These are phyloP conservation scores for Melanomma pulvis-pyrius DNA, from an alignment of 495 filamentous ascomycete genomes.

Conservation along the genomic window DNA sequence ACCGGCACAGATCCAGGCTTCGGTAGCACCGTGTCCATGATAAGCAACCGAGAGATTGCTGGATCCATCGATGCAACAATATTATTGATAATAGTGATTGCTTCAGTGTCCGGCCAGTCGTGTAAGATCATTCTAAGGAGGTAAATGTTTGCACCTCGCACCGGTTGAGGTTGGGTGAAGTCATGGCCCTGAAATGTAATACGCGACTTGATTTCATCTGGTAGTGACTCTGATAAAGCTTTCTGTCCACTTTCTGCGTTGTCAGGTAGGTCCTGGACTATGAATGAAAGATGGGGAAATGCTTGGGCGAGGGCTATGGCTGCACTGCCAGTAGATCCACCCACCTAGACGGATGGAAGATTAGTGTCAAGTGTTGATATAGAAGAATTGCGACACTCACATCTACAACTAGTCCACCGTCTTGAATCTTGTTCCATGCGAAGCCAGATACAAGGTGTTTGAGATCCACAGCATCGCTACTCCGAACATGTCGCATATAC, in stretches of 20 bases:
- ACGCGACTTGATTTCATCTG: constrained; percentile 3
- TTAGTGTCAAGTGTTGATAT: too few relatives aligned
- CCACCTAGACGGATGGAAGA: constrained; percentile 34
- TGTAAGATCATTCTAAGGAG: constrained; percentile 49
- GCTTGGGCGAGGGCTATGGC: constrained; percentile 42
- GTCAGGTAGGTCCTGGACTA: constrained; percentile 45
- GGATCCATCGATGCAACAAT: constrained; percentile 43
- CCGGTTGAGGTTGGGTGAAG: constrained; percentile 46
- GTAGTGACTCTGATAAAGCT: constrained; percentile 8
- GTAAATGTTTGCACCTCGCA: constrained; percentile 44
- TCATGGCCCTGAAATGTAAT: constrained; percentile 44
- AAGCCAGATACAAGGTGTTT: constrained; percentile 3
- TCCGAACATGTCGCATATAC: constrained; percentile 14
- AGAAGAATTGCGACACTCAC: too few relatives aligned
- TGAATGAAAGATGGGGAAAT: constrained; percentile 43
- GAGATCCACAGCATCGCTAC: constrained; percentile 1
- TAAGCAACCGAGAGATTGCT: constrained; percentile 35
- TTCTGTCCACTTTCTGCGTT: constrained; percentile 39
- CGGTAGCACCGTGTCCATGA: constrained; percentile 25
- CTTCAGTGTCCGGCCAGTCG: constrained; percentile 49
- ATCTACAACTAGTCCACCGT: constrained; percentile 10
- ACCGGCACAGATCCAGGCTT: constrained; percentile 12
- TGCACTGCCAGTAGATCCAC: constrained; percentile 48
- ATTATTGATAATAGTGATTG: constrained; percentile 42
- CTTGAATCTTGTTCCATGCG: not conserved